Evolutionary conservation across 176 grass and related monocot species (phyloP).

Genomic region (Microstegium vimineum): DNA sequence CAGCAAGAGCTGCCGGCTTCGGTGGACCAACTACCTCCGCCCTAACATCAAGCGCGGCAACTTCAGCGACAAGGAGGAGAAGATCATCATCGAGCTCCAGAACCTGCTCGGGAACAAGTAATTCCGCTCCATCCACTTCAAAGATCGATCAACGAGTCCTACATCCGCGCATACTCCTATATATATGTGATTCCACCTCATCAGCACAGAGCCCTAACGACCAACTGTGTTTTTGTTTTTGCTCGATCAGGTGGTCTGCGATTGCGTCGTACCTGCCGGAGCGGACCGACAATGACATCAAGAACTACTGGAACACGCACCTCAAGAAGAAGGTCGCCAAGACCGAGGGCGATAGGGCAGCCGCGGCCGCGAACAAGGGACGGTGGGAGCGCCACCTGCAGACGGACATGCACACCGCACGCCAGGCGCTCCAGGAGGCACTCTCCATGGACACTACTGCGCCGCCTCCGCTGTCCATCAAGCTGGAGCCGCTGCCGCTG

Average conservation of each 20-base stretch:
- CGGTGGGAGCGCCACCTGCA: slow-evolving; percentile 74
- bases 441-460: slow-evolving; percentile 44
- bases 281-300: slow-evolving; percentile 88
- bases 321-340: slow-evolving; percentile 79
- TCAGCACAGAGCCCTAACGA: not conserved
- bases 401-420: slow-evolving; percentile 77
- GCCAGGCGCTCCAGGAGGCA: slow-evolving; percentile 65
- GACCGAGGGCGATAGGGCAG: not conserved
- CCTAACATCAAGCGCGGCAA: slow-evolving; percentile 52
- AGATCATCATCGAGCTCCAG: slow-evolving; percentile 56
- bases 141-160: not conserved
- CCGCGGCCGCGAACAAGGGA: slow-evolving; percentile 41
- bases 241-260: slow-evolving; percentile 51
- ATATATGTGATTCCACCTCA: not conserved
- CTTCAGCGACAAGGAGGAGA: slow-evolving; percentile 49
- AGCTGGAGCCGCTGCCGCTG: not conserved
- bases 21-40: slow-evolving; percentile 82
- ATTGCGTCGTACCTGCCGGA: slow-evolving; percentile 79
- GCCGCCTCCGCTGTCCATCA: not conserved
- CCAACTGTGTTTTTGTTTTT: not conserved
- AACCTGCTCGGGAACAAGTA: slow-evolving; percentile 46
- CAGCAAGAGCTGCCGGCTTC: slow-evolving; percentile 81
- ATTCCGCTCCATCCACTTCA: not conserved
- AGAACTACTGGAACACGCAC: slow-evolving; percentile 98
- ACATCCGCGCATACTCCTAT: not conserved